Percentiles rank a stretch among this genome's conserved stretches.
Evolutionary conservation across 2,329 filamentous ascomycete species (phyloP).

Genomic region (Cadophora sp.): DNA sequence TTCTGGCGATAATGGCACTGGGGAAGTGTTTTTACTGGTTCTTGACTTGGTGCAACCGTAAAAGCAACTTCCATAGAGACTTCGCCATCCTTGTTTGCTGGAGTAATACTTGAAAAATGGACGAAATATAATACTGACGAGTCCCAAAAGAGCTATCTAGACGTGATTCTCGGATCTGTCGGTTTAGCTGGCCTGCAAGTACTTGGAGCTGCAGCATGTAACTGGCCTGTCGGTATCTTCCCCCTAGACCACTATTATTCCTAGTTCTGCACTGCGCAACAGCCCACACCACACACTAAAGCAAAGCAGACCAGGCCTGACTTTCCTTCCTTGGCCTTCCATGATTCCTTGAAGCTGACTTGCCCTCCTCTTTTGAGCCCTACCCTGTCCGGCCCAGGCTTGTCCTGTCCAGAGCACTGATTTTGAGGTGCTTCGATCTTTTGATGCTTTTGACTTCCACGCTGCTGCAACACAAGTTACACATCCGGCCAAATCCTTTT

Average conservation of each 20-base stretch:
- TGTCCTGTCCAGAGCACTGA: neutral
- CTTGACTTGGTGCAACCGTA: neutral
- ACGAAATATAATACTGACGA: neutral
- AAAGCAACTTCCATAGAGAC: constrained; percentile 3
- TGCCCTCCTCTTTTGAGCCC: neutral
- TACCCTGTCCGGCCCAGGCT: neutral
- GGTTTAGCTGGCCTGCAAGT: constrained; percentile 3
- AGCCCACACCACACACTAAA: neutral
- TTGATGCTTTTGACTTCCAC: constrained; percentile 5
- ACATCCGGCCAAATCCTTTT: constrained; percentile 1
- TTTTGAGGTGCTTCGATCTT: neutral
- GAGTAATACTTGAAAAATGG: neutral
- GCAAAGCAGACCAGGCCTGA: neutral
- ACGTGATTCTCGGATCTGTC: neutral
- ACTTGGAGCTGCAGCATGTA: neutral
- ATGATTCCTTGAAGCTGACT: constrained; percentile 2
- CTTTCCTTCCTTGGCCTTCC: constrained; percentile 4
- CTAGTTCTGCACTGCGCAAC: neutral
- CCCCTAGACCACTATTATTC: neutral
- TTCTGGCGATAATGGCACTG: neutral
- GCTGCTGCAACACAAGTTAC: constrained; percentile 15
- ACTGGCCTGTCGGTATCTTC: constrained; percentile 6
- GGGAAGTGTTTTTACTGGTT: neutral
- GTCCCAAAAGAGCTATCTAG: neutral
- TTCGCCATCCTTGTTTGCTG: neutral